Evolutionary conservation across 306 rosid genomes (phyloP).

Genomic region (Carpinus fangiana): DNA sequence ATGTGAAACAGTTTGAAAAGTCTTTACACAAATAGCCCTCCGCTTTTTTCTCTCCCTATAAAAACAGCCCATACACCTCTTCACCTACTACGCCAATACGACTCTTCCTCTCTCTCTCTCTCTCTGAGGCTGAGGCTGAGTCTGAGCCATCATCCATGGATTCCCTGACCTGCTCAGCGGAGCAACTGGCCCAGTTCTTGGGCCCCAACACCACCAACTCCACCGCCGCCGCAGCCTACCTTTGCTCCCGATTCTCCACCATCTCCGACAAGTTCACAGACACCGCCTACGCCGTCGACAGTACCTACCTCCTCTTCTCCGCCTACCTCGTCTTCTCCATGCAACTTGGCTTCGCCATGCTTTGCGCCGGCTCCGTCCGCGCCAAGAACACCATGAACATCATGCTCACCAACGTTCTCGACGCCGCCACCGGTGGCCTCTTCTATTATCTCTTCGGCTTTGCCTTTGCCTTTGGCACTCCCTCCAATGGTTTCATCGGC

Average conservation of each 20-base stretch:
- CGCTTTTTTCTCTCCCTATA: not conserved
- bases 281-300: slow-evolving; percentile 59
- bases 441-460: slow-evolving; percentile 94
- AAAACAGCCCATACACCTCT: not conserved
- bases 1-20: not conserved
- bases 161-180: slow-evolving; percentile 30
- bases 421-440: slow-evolving; percentile 85
- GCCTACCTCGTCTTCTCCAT: slow-evolving; percentile 96
- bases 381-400: slow-evolving; percentile 99
- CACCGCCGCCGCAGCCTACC: slow-evolving; percentile 53
- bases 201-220: slow-evolving; percentile 66
- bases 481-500: slow-evolving; percentile 87
- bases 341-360: slow-evolving; percentile 99
- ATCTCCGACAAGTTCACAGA: slow-evolving; percentile 42
- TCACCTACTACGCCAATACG: no score
- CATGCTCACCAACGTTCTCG: slow-evolving; percentile 96
- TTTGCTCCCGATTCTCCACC: slow-evolving; percentile 50
- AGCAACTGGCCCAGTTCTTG: slow-evolving; percentile 40
- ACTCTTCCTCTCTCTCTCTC: not conserved
- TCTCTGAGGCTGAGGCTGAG: not conserved
- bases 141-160: slow-evolving; percentile 31
- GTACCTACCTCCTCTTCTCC: slow-evolving; percentile 84
- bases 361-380: slow-evolving; percentile 97
- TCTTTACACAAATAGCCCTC: not conserved
- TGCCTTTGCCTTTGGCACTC: slow-evolving; percentile 81